Base-by-base conservation (phyloP, 2,329 filamentous ascomycete species). In the Aspergillus luchuensis region DNA sequence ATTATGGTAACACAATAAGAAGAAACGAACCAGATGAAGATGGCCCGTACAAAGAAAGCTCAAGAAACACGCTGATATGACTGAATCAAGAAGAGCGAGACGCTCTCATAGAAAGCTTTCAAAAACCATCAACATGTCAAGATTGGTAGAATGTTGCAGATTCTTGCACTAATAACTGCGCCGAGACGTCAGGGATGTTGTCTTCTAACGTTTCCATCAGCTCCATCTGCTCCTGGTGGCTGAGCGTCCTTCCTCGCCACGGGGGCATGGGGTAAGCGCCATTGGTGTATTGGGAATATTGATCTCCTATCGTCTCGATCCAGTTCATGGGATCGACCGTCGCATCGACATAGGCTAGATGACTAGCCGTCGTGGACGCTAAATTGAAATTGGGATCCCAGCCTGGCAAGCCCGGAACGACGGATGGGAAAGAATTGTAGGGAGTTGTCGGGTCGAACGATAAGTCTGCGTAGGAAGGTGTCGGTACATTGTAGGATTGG, bases 221-320 rank as follows among this genome's bases (percentile, higher is more conserved):
- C 78, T 96, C 91, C 64, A 89, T 78, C 76, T 95, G 91, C 75
- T 96, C 91, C 70, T 91, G 86, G 64, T 92, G 89, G 61, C 88
- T 93, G 33, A 96, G 80, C 61, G 82, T 82, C 84, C 91, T 69
- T 86, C 87, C 61, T 82, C 84, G 71, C 85, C 84, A 74, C 64
- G 78, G 69, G 70, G 81, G 74, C 62, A 78, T 72, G 30, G 77
- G 78, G 59, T 78, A 79, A 10, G 78, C 76, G 49, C 81, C 78
- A 47, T 79, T 77, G 64, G 79, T 77, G 62, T 81, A 81, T 48
- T 79, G 78, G 17, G 78, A 80, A 60, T 81, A 81, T 56, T 81
- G 79, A 50, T 79, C 78, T 8, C 76, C 78, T 56, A 81, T 78
- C 4, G 75, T 71, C 36, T 75, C 74, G 38, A 78, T 70, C 76